Evolutionary conservation across 305 asterid species (phyloP), one percentile per base, ranked within the genome.

Genomic region (Fraxinus paxiana): DNA sequence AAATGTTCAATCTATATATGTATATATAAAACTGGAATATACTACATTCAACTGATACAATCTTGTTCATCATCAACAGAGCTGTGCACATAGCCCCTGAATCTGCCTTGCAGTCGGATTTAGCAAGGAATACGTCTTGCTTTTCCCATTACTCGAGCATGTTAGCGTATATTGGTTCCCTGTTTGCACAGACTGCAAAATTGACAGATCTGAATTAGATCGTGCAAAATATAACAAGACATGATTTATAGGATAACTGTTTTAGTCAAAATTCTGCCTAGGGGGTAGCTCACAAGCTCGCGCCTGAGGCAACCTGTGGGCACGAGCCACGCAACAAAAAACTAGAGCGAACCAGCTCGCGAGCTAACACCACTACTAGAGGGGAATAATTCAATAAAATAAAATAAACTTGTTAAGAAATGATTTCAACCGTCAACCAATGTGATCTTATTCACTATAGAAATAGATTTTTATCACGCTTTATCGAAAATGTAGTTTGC

Each of bases 51-150:
- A 24, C 4, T 65, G 73, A 65, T 28, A 67, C 73, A 67, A 30
- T 67, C 34, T 51, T 75, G 41, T 70, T 20, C 13, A 46, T 88
- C 86, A 86, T 35, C 80, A 43, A 83, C 91, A 88, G 31, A 88
- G 88, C 87, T 83, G 85, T 37, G 84, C 71, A 59, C 91, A 88
- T 12, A 86, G 88, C 33, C 90, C 90, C 75, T 83, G 86, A 51
- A 88, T 87, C 85, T 81, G 82, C 63, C 87, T 73, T 18, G 83
- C 28, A 22, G 81, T 77, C 15, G 82, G 83, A 67, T 82, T 83
- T 15, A 81, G 76, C 83, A 83, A 70, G 2, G 80, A 7, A 70
- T 83, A 88, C 35, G 83, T 63, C 79, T 73, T 77, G 18, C 83
- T 70, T 59, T 71, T 88, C 71, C 83, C 87, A 26, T 80, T 86